These are phyloP conservation scores for Diaporthe longicolla DNA, from an alignment of 2,329 filamentous ascomycete genomes.

Conservation along the genomic window DNA sequence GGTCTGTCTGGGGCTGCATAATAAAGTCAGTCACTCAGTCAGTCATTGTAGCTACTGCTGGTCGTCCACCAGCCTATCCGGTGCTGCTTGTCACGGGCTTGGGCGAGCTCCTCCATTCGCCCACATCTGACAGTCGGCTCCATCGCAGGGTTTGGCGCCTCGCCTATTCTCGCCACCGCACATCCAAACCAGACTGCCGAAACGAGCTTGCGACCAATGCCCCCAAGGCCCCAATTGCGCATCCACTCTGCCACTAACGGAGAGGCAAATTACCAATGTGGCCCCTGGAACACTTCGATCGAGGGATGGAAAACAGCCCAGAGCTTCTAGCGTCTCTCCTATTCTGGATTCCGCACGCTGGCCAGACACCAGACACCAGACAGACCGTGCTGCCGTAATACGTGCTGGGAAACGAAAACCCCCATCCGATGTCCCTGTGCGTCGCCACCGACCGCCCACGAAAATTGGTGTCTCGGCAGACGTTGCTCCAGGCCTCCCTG, in stretches of 20 bases:
- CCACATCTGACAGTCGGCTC: not conserved
- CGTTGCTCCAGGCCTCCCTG: constrained; percentile 2
- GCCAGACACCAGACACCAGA: constrained; percentile 5
- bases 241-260: constrained; percentile 2
- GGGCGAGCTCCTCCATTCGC: constrained; percentile 12
- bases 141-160: not conserved
- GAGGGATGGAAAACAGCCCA: not conserved
- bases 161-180: constrained; percentile 32
- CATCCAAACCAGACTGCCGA: not conserved
- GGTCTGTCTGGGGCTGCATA: not conserved
- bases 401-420: no score
- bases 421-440: constrained; percentile 4
- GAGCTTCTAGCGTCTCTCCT: constrained; percentile 31
- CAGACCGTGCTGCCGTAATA: not conserved
- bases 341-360: constrained; percentile 28
- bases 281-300: not conserved
- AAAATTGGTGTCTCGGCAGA: constrained; percentile 24
- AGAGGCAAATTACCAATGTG: not conserved
- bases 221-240: not conserved
- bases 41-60: no score
- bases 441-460: constrained; percentile 18
- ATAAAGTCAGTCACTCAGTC: not conserved
- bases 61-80: not conserved
- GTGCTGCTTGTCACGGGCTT: constrained; percentile 4
- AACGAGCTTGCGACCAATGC: constrained; percentile 25